Percentiles rank a stretch among this genome's conserved stretches.
phyloP scores from a whole-genome alignment of 1,284 basidiomycete species.

The Cryptococcus sp. region DNA sequence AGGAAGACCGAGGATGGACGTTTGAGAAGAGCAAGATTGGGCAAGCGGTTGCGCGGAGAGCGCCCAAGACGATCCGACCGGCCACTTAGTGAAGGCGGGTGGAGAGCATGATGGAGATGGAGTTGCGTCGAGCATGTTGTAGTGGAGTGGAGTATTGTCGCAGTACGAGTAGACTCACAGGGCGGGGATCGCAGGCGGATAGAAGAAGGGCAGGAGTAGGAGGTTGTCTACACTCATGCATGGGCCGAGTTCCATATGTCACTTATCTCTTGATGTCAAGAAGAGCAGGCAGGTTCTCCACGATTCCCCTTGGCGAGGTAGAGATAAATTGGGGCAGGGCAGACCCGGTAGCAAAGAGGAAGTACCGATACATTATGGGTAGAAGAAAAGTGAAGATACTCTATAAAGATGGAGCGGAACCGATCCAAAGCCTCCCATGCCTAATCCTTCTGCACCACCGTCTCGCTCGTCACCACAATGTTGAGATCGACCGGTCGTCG shows the following conservation, averaged over 20 bases:
- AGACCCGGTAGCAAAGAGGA: too few relatives aligned
- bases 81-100: background rate
- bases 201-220: too few relatives aligned
- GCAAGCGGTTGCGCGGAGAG: conserved; percentile 33
- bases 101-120: too few relatives aligned
- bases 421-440: background rate
- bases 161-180: too few relatives aligned
- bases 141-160: background rate
- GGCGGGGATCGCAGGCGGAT: too few relatives aligned
- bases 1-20: conserved; percentile 66
- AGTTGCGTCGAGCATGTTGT: background rate
- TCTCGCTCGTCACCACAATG: conserved; percentile 18
- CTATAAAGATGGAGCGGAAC: background rate
- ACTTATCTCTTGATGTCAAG: too few relatives aligned
- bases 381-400: background rate
- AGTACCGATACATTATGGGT: background rate
- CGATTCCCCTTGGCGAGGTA: too few relatives aligned
- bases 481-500: conserved; percentile 17
- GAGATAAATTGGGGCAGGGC: too few relatives aligned
- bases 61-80: conserved; percentile 2
- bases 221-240: too few relatives aligned
- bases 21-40: conserved; percentile 49
- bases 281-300: too few relatives aligned
- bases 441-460: conserved; percentile 16
- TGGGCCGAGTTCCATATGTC: too few relatives aligned